Base-by-base conservation (phyloP, 1,139 yeast species). In the Saccharomyces pastorianus region DNA sequence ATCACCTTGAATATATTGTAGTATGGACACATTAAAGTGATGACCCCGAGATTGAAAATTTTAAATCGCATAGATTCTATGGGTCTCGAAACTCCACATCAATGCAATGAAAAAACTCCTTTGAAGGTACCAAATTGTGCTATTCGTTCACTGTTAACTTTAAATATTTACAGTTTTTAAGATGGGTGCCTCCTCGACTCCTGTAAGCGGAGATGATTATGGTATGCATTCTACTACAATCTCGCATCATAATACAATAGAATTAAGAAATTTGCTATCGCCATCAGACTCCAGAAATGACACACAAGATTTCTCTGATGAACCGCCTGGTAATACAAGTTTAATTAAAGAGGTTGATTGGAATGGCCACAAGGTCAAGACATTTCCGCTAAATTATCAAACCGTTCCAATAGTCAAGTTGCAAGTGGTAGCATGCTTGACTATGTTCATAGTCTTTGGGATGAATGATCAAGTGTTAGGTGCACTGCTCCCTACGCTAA, bases 391-490 rank as follows among this genome's bases (percentile, higher is more conserved):
- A 32, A 62, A 68, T 54, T 65, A 66, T 47, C 59, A 58, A 32
- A 58, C 51, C 44, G 61, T 61, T 8, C 59, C 62, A 1, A 20
- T 66, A 11, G 69, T 68, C 1, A 61, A 58, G 49, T 56, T 56
- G 47, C 71, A 68, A 51, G 58, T 67, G 7, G 51, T 59, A 3
- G 58, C 68, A 11, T 60, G 68, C 51, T 53, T 66, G 11, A 26
- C 62, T 6, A 59, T 67, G 59, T 69, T 69, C 49, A 46, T 61
- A 4, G 66, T 67, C 2, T 65, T 68, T 53, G 72, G 72, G 1
- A 51, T 69, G 44, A 69, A 65, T 51, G 71, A 69, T 49, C 71
- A 69, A 49, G 56, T 64, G 5, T 61, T 66, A 0, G 72, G 72
- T 1, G 61, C 70, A 13, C 55, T 68, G 25, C 59, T 68, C 26